Evolutionary conservation across 345 rosid genomes (phyloP), one percentile per base, ranked within the genome.

Genomic region (Salix brachista): DNA sequence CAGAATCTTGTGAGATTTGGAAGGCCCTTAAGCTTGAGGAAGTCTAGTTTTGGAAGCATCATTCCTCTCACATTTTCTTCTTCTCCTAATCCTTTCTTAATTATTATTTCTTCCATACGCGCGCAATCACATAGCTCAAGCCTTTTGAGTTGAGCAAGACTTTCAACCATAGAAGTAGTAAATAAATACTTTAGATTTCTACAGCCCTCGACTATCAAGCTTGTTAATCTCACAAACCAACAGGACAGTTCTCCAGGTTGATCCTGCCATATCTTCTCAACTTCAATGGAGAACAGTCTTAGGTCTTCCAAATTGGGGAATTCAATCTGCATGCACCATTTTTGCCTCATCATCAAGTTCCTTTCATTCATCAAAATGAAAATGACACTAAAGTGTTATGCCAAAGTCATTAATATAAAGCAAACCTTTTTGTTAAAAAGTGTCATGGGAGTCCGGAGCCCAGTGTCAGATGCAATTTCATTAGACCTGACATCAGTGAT

Each of bases 151-250:
- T 70, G 23, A 2, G 17, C 61, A 21, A 77, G 80, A 13, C 56
- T 42, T 69, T 21, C 42, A 23, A 54, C 30, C 34, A 32, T 50
- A 14, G 70, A 75, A 26, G 66, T 65, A 21, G 75, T 12, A 8
- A 78, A 74, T 16, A 82, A 18, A 61, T 56, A 71, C n/a, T 64
- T 75, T 4, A 78, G 60, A 44, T 67, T 44, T 9, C 17, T 12
- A 36, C 84, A 82, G 12, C 39, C 61, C 2, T 34, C 8, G 21
- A 78, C 34, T 4, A 0, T 23, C 65, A 82, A 60, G 8, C 5
- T 4, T 19, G 72, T 60, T 52, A 75, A 58, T 13, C 67, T 82
- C 50, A 46, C 25, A 54, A 70, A 13, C 5, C 65, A n/a, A 19
- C 7, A 32, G 67, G 37, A 26, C 5, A 8, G 11, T 19, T 3